Evolutionary conservation across 2,329 filamentous ascomycete species (phyloP).

Genomic region (Diaporthe eres): DNA sequence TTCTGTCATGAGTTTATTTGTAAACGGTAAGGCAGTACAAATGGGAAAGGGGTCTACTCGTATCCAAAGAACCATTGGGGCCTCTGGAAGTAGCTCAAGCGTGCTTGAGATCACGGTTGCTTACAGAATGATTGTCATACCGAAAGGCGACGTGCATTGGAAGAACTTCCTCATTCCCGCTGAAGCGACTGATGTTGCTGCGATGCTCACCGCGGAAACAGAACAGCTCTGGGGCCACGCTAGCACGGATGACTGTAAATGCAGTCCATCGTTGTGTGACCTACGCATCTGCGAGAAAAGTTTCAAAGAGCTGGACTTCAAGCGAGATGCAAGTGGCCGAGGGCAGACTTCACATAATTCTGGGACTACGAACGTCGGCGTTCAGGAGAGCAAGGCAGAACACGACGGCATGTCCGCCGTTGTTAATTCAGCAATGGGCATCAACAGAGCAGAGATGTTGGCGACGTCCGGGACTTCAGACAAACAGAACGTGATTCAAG

Average conservation of each 20-base stretch:
- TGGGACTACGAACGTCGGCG: neutral
- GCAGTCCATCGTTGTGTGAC: neutral
- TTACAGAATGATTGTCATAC: slow-evolving; percentile 11
- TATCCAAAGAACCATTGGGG: neutral
- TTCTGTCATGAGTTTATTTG: slow-evolving; percentile 9
- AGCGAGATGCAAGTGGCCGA: neutral
- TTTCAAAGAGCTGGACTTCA: neutral
- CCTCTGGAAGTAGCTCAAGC: neutral
- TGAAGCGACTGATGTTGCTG: neutral
- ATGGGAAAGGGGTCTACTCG: neutral
- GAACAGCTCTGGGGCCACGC: neutral
- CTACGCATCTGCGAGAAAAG: neutral
- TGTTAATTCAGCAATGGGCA: neutral
- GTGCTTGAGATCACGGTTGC: neutral
- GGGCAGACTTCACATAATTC: neutral
- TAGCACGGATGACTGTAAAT: neutral
- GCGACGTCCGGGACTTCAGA: neutral
- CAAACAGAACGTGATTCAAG: neutral
- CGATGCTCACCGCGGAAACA: neutral
- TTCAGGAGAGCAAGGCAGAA: neutral
- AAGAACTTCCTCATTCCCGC: slow-evolving; percentile 20
- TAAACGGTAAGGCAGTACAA: neutral
- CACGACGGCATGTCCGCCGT: neutral
- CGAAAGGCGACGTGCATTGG: neutral
- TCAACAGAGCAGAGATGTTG: neutral